Evolutionary conservation across 306 rosid genomes (phyloP), one percentile per base, ranked within the genome.

Genomic region (Castanea crenata): DNA sequence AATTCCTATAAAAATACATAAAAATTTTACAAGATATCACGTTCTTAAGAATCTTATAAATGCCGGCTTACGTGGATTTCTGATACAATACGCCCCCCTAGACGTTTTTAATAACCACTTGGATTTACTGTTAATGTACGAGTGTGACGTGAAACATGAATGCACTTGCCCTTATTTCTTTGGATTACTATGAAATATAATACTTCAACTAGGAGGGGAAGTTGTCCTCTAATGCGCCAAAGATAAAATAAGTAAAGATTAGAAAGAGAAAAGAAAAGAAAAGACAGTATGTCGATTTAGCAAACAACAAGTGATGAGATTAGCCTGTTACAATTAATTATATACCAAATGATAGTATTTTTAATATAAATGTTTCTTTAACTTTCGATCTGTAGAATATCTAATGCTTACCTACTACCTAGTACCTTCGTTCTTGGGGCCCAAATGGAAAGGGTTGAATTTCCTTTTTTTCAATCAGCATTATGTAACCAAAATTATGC

Each of bases 201-300:
- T 41, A 83, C 61, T 61, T 74, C 79, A 77, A 77, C 68, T 77
- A 14, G 76, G 59, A 70, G 49, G 18, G 23, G 83, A 74, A 81
- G 74, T 76, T 89, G 85, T 14, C 74, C 51, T 68, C 14, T 18
- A 13, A 31, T 82, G 73, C 16, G 0, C 18, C 74, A 55, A 73
- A 78, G 58, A 44, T 4, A 44, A 29, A 7, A 65, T 49, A 56
- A 70, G 32, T 68, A 54, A 15, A 58, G 35, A 14, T 62, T 21
- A 58, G 54, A 49, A 49, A 12, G 16, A 49, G 54, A 41, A 41
- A 8, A 2, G 8, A 57, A 25, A 61, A 61, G 13, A 61, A 25
- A 61, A 25, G 35, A 13, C 34, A 25, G 3, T 74, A 31, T 4
- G 13, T 44, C 61, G 34, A 55, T 74, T 61, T 68, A 73, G 54